These are phyloP conservation scores for Cladosporium sp. DNA, from an alignment of 2,329 filamentous ascomycete species.

Conservation along the genomic window DNA sequence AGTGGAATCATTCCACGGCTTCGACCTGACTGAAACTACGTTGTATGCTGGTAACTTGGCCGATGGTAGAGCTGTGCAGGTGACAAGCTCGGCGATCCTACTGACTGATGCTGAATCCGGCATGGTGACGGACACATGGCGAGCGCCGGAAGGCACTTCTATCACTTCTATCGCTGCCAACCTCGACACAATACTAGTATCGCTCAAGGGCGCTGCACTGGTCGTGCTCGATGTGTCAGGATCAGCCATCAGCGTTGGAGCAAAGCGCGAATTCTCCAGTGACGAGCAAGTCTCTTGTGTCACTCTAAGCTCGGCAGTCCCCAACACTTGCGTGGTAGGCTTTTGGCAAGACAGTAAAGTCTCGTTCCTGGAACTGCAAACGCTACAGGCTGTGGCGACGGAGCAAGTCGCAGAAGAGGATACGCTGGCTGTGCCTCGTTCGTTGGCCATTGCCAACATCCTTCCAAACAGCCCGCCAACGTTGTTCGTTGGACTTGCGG, in stretches of 20 bases:
- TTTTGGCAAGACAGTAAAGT: constrained; percentile 85
- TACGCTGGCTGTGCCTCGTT: constrained; percentile 76
- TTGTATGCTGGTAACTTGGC: constrained; percentile 66
- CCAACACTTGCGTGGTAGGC: constrained; percentile 72
- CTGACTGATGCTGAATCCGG: constrained; percentile 62
- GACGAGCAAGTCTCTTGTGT: constrained; percentile 84
- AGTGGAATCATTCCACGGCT: constrained; percentile 70
- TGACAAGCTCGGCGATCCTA: constrained; percentile 65
- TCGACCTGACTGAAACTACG: constrained; percentile 70
- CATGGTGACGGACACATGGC: constrained; percentile 61
- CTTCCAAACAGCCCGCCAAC: constrained; percentile 68
- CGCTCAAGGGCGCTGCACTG: constrained; percentile 72
- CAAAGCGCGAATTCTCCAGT: constrained; percentile 61
- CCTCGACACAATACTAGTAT: constrained; percentile 67
- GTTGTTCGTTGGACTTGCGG: constrained; percentile 85
- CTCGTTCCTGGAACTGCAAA: constrained; percentile 68
- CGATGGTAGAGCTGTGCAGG: constrained; percentile 68
- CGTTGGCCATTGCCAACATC: constrained; percentile 76
- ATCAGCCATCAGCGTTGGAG: constrained; percentile 58
- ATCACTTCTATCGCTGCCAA: constrained; percentile 83
- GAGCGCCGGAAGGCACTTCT: constrained; percentile 45
- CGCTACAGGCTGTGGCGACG: constrained; percentile 65
- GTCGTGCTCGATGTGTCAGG: constrained; percentile 65
- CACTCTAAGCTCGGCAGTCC: constrained; percentile 65
- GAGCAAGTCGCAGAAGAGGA: constrained; percentile 59